Evolutionary conservation across 108 stramenopile species (phyloP), one percentile per base, ranked within the genome.

Genomic region (Chaetoceros muelleri): DNA sequence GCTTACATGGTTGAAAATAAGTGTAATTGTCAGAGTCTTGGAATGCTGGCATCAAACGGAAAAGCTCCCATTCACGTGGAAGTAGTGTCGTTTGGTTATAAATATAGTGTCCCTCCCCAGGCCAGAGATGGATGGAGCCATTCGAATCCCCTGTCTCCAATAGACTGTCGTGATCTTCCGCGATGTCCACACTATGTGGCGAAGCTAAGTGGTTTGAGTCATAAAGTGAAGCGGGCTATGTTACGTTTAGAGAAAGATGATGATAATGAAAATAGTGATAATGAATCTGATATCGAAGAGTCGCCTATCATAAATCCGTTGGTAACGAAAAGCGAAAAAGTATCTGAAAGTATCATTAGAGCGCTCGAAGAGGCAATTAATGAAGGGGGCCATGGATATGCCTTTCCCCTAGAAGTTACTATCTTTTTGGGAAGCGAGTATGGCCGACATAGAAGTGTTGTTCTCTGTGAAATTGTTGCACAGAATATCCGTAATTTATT

Each of bases 371-470:
- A 78, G 49, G 67, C 82, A 2, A 87, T 85, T 19, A 46, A 78
- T 45, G 71, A 81, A 30, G 89, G 70, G 3, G 84, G 80, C 13
- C 75, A 87, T 58, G 84, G 90, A 44, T 76, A 84, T 31, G 78
- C 78, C 21, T 70, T 60, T 1, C 85, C 85, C 19, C 52, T 91
- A 13, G 65, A 73, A 49, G 83, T 91, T 83, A 77, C 67, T 8
- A 73, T 91, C 8, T 72, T 68, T 18, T 60, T 91, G 23, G 90
- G 81, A 2, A 77, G 74, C 40, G 79, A 85, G 46, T 64, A 63
- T 55, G 90, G 90, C 2, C 61, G 79, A n/a, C 90, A 91, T 57
- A 63, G 90, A 58, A 64, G 79, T 7, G 90, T 90, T n/a, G 80
- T 85, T 3, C 61, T 77, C 19, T 51, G 53, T 2, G 80, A 81